These are phyloP conservation scores for Sutorius australiensis DNA, from an alignment of 768 basidiomycete species.

Conservation along the genomic window DNA sequence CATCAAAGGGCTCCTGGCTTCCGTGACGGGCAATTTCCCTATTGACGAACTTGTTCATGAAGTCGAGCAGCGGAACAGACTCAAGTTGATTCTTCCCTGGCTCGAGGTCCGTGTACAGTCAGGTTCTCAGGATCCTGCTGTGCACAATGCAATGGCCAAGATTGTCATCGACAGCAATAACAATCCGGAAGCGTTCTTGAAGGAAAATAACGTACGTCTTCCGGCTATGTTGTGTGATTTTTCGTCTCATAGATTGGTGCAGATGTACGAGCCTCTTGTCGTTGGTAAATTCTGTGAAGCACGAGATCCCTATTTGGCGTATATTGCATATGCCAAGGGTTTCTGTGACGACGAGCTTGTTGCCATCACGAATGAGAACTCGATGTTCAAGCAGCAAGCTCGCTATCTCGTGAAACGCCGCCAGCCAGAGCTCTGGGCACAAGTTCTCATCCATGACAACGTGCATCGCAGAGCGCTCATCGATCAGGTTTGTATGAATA, in stretches of 20 bases:
- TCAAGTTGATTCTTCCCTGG: conserved; percentile 98
- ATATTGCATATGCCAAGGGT: conserved; percentile 98
- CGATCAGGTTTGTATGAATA: conserved; percentile 66
- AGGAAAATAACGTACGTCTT: conserved; percentile 89
- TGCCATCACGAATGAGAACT: conserved; percentile 95
- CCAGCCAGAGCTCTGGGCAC: conserved; percentile 92
- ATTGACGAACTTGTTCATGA: conserved; percentile 97
- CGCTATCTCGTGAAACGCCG: conserved; percentile 97
- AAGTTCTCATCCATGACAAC: conserved; percentile 87
- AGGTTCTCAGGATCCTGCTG: conserved; percentile 90
- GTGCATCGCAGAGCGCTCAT: conserved; percentile 90
- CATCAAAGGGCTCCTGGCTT: conserved; percentile 90
- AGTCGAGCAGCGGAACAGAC: conserved; percentile 91
- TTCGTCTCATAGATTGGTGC: conserved; percentile 10
- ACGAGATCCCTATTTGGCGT: conserved; percentile 96
- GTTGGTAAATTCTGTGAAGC: conserved; percentile 99
- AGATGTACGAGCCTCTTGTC: conserved; percentile 95
- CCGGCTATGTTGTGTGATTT: neutral
- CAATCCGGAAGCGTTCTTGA: conserved; percentile 96
- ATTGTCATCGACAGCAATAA: conserved; percentile 98
- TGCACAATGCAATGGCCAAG: conserved; percentile 98
- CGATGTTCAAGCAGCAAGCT: conserved; percentile 99
- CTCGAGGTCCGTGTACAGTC: conserved; percentile 88
- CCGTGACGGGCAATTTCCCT: conserved; percentile 95
- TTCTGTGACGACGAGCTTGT: conserved; percentile 98